Conservation (phyloP, 2,329 filamentous ascomycete genomes). For the Metarhizium robertsii region DNA sequence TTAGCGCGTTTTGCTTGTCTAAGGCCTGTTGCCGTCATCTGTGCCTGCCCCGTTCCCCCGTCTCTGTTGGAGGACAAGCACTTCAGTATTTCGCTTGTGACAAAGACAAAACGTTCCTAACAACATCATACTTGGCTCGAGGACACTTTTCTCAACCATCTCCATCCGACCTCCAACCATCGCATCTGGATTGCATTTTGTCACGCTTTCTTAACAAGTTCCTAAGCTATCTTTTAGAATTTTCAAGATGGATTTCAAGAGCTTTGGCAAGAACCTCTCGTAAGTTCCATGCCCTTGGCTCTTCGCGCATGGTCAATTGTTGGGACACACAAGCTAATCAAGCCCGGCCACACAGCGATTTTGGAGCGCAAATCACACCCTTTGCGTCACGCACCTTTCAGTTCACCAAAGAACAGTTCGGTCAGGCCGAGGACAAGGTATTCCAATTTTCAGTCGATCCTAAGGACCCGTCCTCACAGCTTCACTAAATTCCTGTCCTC, state of each 20-base stretch:
- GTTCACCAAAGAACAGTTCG: slow-evolving; percentile 96
- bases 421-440: slow-evolving; percentile 89
- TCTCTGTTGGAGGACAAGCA: slow-evolving; percentile 6
- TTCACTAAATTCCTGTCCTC: background rate
- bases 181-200: background rate
- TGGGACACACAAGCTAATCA: slow-evolving; percentile 12
- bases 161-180: background rate
- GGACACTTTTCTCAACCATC: no score
- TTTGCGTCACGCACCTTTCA: slow-evolving; percentile 92
- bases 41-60: slow-evolving; percentile 9
- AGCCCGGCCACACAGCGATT: slow-evolving; percentile 29
- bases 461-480: background rate
- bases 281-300: slow-evolving; percentile 21
- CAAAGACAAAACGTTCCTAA: slow-evolving; percentile 7
- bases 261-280: slow-evolving; percentile 47
- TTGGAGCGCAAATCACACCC: slow-evolving; percentile 78
- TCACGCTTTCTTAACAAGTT: background rate
- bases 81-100: slow-evolving; percentile 19
- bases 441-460: background rate
- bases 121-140: background rate
- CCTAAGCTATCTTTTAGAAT: background rate
- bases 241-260: slow-evolving; percentile 48
- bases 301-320: background rate
- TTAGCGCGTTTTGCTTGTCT: no score
- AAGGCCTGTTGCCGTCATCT: no score